Evolutionary conservation across 805 yeast species (phyloP).

Genomic region (Wickerhamiella dianesei): DNA sequence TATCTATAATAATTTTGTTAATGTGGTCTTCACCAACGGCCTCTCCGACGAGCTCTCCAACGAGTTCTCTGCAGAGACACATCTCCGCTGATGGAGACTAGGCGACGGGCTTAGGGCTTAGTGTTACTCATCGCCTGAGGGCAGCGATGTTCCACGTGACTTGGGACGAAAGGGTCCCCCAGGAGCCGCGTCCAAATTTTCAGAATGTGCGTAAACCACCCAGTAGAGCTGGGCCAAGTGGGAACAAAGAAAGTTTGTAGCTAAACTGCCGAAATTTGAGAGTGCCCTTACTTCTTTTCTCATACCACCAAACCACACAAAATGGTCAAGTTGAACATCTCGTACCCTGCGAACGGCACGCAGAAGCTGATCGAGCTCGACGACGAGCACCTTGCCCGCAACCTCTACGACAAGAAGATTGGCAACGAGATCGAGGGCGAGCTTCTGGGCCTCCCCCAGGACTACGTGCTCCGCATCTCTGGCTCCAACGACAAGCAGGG

Average conservation of each 20-base stretch:
- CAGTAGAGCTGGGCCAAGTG: not conserved
- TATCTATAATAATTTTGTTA: too few relatives aligned
- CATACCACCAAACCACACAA: constrained; percentile 5
- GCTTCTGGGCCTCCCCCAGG: constrained; percentile 95
- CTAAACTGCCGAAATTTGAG: not conserved
- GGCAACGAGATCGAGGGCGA: constrained; percentile 99
- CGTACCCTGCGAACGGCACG: constrained; percentile 99
- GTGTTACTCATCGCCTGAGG: not conserved
- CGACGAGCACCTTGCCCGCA: constrained; percentile 97
- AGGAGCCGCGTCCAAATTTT: too few relatives aligned
- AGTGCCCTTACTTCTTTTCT: constrained; percentile 6
- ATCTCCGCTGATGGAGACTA: not conserved
- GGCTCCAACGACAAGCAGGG: constrained; percentile 99
- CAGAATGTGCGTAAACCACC: constrained; percentile 6
- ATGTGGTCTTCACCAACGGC: too few relatives aligned
- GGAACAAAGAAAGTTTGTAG: not conserved
- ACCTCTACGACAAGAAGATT: constrained; percentile 98
- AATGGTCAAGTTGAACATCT: constrained; percentile 74
- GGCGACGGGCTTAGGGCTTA: not conserved
- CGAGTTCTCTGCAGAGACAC: too few relatives aligned
- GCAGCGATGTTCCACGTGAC: not conserved
- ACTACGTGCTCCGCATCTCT: constrained; percentile 95
- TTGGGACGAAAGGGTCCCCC: not conserved
- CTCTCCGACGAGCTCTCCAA: not conserved
- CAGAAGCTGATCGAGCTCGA: constrained; percentile 96